A percentile compares a stretch with the other conserved stretches of the same genome.
Conservation (phyloP, 2,329 filamentous ascomycete genomes). For the Truncatella angustata region DNA sequence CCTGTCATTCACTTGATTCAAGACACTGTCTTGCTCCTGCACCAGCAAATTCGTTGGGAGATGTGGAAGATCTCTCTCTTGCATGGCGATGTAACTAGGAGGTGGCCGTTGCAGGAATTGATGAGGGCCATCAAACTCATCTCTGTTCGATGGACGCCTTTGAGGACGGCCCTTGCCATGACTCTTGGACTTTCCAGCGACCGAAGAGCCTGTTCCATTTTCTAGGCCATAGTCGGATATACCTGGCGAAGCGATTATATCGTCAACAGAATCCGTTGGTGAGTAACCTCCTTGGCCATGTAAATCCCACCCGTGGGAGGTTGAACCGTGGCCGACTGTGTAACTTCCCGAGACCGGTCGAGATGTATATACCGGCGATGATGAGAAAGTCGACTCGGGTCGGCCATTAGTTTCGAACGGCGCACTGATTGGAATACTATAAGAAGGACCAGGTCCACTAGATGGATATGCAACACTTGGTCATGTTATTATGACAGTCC, state of each 20-base stretch:
- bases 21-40: constrained; percentile 80
- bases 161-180: constrained; percentile 52
- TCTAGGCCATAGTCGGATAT: constrained; percentile 61
- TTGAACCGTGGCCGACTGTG: constrained; percentile 36
- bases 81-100: constrained; percentile 68
- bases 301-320: constrained; percentile 48
- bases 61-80: constrained; percentile 77
- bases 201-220: constrained; percentile 37
- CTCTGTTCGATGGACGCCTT: constrained; percentile 73
- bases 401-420: constrained; percentile 35
- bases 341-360: constrained; percentile 41
- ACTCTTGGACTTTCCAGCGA: constrained; percentile 43
- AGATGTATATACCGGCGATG: constrained; percentile 39
- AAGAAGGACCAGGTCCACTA: constrained; percentile 29
- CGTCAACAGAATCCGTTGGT: constrained; percentile 57
- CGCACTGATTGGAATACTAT: constrained; percentile 31
- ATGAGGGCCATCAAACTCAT: constrained; percentile 87
- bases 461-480: constrained; percentile 44
- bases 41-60: constrained; percentile 80
- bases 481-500: constrained; percentile 32
- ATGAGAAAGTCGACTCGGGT: constrained; percentile 37
- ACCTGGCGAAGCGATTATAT: constrained; percentile 56
- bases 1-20: constrained; percentile 79
- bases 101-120: constrained; percentile 75
- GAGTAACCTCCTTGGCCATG: constrained; percentile 50